Base-by-base conservation (phyloP, 1,139 yeast species). In the Nakaseomyces nivariensis region DNA sequence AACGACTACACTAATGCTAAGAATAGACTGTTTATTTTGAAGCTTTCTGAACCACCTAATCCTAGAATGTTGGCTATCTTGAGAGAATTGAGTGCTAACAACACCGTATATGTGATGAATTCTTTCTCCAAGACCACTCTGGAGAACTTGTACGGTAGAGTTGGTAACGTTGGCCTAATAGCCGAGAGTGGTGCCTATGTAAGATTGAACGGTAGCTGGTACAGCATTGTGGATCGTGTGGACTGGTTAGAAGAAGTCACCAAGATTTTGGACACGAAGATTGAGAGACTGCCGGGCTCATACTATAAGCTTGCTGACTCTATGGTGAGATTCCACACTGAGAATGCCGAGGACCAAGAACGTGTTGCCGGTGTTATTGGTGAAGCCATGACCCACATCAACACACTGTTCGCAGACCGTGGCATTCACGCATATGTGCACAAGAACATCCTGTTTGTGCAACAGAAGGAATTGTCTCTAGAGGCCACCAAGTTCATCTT, bases 101-200 rank as follows among this genome's bases (percentile, higher is more conserved):
- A 86, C 59, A 71, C 75, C 48, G 92, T 90, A 1, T 90, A 84
- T 61, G 75, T 90, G 6, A 73, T 84, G 49, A 81, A 89, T 56
- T 78, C 79, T 48, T 76, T 82, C 58, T 79, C 80, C 49, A 74
- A 84, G 53, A 67, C 74, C 2, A 84, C 81, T 42, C 70, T 89
- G 61, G 87, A 85, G 56, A 73, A 85, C 47, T 67, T 81, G 49
- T 89, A 82, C 67, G 74, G 83, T 37, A 76, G 89, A 53, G 76
- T 81, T 10, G 80, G 84, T 1, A 78, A 77, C 42, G 63, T 90
- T 36, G 97, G 97, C 0, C 71, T 90, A 48, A 81, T 90, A 56
- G 95, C 96, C 0, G 97, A 90, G 66, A 82, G 85, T 62, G 97
- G 97, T 37, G 95, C 89, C 0, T 72, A 69, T 53, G 76, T 85